Base-by-base conservation (phyloP, 1,284 basidiomycete species). In the Fomitopsis betulina region DNA sequence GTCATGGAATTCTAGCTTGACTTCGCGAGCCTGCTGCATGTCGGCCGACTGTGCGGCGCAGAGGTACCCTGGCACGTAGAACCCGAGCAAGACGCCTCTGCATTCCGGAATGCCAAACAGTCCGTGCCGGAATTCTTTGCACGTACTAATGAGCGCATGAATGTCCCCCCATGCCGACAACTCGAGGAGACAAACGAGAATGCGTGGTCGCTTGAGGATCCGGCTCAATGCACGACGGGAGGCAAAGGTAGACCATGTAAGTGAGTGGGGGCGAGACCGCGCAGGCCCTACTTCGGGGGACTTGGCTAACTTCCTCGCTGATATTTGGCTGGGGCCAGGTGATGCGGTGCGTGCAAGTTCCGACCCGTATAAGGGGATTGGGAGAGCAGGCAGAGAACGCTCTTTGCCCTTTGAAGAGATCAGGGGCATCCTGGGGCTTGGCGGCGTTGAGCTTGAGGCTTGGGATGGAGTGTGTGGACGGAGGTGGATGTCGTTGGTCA, bases 11-110 rank as follows among this genome's bases (percentile, higher is more conserved):
- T 79, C 75, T 59, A 89, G 66, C 5, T 75, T 74, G 27, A 90
- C 70, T 53, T 79, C 75, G 56, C 77, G 75, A 59, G 75, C 74
- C 7, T 73, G 64, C 42, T 70, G 63, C 23, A 72, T 58, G 61
- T 83, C 79, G 32, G 77, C 70, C 49, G 71, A 64, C 3, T 70
- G 71, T 40, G 83, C 66, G 37, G 78, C 79, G 37, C 72, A 64
- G 4, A 70, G 67, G 67, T 84, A 91, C 5, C 79, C 81, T 0
- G 85, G 83, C 1, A 91, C 77, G 64, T 79, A 87, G 37, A 76
- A 79, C 6, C 79, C 70, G 27, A 91, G 77, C 42, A 90, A 73
- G 59, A 76, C 70, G 65, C 88, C 79, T 61, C 76, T 75, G 59
- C 80, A 68, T 15, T 71, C 69, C 0, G 72, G 70, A 33, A 70